Percentiles rank a stretch among this genome's conserved stretches.
phyloP scores from a whole-genome alignment of 2,329 filamentous ascomycete species.

The Botrytis pseudocinerea region DNA sequence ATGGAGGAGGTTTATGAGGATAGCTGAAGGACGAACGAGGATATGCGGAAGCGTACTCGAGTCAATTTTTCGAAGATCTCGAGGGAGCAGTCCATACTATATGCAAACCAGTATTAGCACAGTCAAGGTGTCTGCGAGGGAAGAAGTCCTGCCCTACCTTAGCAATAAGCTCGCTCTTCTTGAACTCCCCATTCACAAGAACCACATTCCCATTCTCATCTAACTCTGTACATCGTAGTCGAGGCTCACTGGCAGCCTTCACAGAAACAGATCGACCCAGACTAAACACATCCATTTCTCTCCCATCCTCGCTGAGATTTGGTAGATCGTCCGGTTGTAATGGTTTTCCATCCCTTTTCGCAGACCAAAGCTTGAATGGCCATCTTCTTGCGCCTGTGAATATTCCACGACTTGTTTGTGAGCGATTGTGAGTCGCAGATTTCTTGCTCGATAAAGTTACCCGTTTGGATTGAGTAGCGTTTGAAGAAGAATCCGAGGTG shows the following conservation, averaged over 20 bases:
- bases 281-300: conserved; percentile 63
- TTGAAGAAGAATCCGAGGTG: conserved; percentile 13
- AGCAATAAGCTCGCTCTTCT: conserved; percentile 94
- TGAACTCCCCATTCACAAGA: conserved; percentile 91
- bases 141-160: conserved; percentile 57
- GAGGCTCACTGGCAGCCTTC: conserved; percentile 80
- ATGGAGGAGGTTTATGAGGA: conserved; percentile 94
- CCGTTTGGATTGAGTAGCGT: conserved; percentile 16
- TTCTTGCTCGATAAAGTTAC: conserved; percentile 21
- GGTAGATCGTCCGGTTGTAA: conserved; percentile 61
- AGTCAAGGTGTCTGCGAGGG: conserved; percentile 30
- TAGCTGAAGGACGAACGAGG: conserved; percentile 86
- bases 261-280: conserved; percentile 68
- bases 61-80: conserved; percentile 96
- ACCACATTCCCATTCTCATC: conserved; percentile 91
- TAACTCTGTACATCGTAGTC: conserved; percentile 90
- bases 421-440: conserved; percentile 22
- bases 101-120: conserved; percentile 31
- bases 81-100: conserved; percentile 87
- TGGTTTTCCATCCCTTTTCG: conserved; percentile 38
- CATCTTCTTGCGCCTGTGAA: conserved; percentile 31
- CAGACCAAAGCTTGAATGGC: conserved; percentile 35
- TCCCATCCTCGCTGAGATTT: conserved; percentile 53
- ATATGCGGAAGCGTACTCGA: conserved; percentile 95
- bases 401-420: conserved; percentile 27